Evolutionary conservation across 225 moss, liverwort and hornwort genomes (phyloP), one percentile per base, ranked within the genome.

Genomic region (Climacium dendroides): DNA sequence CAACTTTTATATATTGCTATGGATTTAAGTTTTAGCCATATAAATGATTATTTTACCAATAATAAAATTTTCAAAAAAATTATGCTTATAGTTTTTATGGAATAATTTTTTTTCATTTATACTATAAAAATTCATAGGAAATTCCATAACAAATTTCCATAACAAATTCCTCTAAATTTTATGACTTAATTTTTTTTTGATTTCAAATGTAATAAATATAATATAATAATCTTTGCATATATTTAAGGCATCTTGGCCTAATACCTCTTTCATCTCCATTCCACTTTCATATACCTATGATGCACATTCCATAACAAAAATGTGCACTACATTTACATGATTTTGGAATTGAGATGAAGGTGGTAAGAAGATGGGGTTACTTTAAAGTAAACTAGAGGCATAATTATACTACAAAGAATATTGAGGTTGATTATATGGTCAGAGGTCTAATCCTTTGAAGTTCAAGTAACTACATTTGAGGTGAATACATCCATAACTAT

Each of bases 201-300:
- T 47, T 47, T 30, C 30, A 47, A 6, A 11, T 47, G 1, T 7
- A 6, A 47, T 18, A 69, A 25, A 16, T 11, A 0, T 6, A 45
- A 47, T 45, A 29, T 7, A 17, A 29, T 47, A 10, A 47, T 47
- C 29, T 45, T 47, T 29, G 10, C 0, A 0, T 47, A 30, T 29
- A 45, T 29, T 72, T 17, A 29, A 29, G 11, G 10, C 10, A 47
- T 19, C 4, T 0, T 11, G 1, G 6, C 4, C 10, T 48, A 48
- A 1, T 32, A 74, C 11, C 0, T 19, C 19, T 48, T 74, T 74
- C 9, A 19, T 32, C 1, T 47, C 7, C 12, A 32, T 11, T 48
- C 0, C 0, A 2, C 7, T 47, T 74, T 41, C 7, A 48, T 30
- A 19, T 48, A 18, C 3, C 2, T 45, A 29, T 29, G 4, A 28